Base-by-base conservation (phyloP, 2,329 filamentous ascomycete genomes). In the Simplicillium aogashimaense region DNA sequence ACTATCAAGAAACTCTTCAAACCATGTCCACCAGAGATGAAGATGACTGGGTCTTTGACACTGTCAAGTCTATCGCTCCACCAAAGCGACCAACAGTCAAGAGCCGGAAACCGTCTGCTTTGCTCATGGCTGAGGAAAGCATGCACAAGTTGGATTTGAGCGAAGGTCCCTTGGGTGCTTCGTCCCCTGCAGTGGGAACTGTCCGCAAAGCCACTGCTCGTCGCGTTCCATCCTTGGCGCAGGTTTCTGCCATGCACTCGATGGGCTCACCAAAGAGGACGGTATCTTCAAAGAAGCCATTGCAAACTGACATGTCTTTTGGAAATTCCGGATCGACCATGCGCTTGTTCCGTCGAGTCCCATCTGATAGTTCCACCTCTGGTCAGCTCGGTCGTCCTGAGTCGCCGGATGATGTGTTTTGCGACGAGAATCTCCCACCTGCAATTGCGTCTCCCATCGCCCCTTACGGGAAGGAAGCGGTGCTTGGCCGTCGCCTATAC, bases 31-130 rank as follows among this genome's bases (percentile, higher is more conserved):
- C 76, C 2, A 78, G 70, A 48, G 69, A 76, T 30, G 81, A 88
- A 5, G 72, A 85, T 13, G 87, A 86, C 47, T 97, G 90, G 90
- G 83, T 94, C 2, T 97, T 97, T 56, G 90, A 95, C 54, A 97
- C 90, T 0, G 80, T 97, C 55, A 92, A 86, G 59, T 86, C 84
- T 0, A 68, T 81, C 28, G 72, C 52, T 1, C 59, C 56, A 3
- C 70, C 76, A 4, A 75, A 75, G 50, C 77, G 72, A 31, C 61
- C 66, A 12, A 67, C 66, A 0, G 63, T 70, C 40, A 74, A 67
- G 52, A 52, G 43, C 36, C 67, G 75, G 39, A 76, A 77, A 43
- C 66, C 74, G 4, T 78, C 75, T 1, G 70, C 73, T 6, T 69
- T 76, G 30, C 69, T 73, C 45, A 61, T 67, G 31, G 69, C 70